Evolutionary conservation across 2,329 filamentous ascomycete genomes (phyloP), one percentile per base, ranked within the genome.

Genomic region (Ilyonectria destructans): DNA sequence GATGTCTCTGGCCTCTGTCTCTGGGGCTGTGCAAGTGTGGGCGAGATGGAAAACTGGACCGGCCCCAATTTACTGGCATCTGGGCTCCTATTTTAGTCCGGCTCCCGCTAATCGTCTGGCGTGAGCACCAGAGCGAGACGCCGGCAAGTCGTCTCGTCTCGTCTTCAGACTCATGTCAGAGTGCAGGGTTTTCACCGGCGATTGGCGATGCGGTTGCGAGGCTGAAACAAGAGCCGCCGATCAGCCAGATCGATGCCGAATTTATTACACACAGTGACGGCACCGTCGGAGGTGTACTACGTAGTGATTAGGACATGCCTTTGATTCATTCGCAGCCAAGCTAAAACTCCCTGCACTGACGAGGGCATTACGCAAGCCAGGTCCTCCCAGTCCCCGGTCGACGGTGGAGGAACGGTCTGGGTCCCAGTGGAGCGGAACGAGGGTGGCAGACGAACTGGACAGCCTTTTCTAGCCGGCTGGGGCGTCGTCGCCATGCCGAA

Each of bases 311-410:
- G 21, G 33, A 31, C 33, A 40, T 61, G 58, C 54, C 35, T 61
- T 43, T 43, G 48, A 54, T 52, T 10, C 46, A 29, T 7, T n/a
- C 33, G n/a, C 19, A 17, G 57, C 19, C 29, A 15, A 49, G 21
- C 31, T 37, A 43, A 17, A 43, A n/a, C 40, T 59, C 57, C 43
- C 57, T 59, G 21, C 33, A 23, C n/a, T 64, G 55, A 62, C 62
- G 54, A 62, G 55, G 37, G 57, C 57, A 73, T 74, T 75, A 75
- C 73, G 73, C 73, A 75, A 75, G 73, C 73, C 58, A 58, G 65
- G 51, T 15, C 9, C 31, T 12, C 17, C 26, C 35, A 40, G 46
- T 33, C 43, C 63, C 52, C 43, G 35, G 62, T 37, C 29, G 26
- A 43, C 54, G 51, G 63, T 70, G 61, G 65, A 73, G 73, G 71